Conservation (phyloP, 2,329 filamentous ascomycete species). For the Penicillium occitanis region DNA sequence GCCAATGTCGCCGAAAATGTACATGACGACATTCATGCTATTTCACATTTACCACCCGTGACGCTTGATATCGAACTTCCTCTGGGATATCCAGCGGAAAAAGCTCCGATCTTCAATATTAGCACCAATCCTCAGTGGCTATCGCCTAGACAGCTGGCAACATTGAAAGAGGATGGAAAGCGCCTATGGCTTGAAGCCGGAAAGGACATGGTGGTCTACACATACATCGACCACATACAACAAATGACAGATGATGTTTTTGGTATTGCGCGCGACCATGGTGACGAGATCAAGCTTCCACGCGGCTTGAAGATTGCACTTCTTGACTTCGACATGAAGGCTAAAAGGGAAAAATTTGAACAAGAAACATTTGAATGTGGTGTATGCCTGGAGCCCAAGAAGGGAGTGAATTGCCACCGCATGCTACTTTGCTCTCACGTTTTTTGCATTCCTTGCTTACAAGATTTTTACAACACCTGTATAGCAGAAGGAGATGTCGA, state of each 20-base stretch:
- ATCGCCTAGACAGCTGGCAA: constrained; percentile 43
- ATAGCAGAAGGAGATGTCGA: constrained; percentile 82
- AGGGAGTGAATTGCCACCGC: constrained; percentile 75
- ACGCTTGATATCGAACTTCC: constrained; percentile 55
- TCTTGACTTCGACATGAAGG: constrained; percentile 74
- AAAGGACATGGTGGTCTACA: constrained; percentile 56
- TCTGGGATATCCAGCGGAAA: constrained; percentile 55
- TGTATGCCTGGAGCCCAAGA: constrained; percentile 89
- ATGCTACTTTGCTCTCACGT: constrained; percentile 85
- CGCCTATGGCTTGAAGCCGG: constrained; percentile 62
- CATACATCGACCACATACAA: constrained; percentile 61
- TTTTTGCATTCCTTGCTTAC: constrained; percentile 83
- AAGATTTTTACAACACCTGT: constrained; percentile 84
- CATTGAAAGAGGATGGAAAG: constrained; percentile 49
- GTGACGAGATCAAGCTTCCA: constrained; percentile 49
- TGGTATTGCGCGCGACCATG: constrained; percentile 44
- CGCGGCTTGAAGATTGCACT: constrained; percentile 64
- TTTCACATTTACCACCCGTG: constrained; percentile 59
- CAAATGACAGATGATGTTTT: constrained; percentile 58
- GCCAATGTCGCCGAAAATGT: constrained; percentile 23
- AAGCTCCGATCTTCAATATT: constrained; percentile 52
- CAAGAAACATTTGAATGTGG: constrained; percentile 84
- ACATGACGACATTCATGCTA: constrained; percentile 42
- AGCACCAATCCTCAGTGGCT: constrained; percentile 56
- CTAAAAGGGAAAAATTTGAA: constrained; percentile 73